Base-by-base conservation (phyloP, 139 green algal genomes). In the Astrephomene gubernaculifera region DNA sequence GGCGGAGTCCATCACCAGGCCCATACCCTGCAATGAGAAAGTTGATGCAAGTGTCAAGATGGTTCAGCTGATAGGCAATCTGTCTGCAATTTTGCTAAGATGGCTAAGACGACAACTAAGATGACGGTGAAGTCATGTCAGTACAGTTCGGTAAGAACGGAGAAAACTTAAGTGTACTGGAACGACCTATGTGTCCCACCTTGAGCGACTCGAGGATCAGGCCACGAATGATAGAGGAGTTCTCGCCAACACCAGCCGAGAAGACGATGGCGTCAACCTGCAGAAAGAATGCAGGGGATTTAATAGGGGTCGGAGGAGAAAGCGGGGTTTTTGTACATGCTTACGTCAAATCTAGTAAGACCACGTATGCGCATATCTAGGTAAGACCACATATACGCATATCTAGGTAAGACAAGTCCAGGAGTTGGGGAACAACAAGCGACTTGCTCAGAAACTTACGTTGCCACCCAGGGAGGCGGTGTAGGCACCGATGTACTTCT, bases 401-500 rank as follows among this genome's bases (percentile, higher is more conserved):
- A n/a, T n/a, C n/a, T n/a, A n/a, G n/a, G n/a, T n/a, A n/a, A n/a
- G n/a, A n/a, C n/a, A n/a, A n/a, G n/a, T n/a, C n/a, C n/a, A n/a
- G n/a, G n/a, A n/a, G n/a, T n/a, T n/a, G n/a, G n/a, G n/a, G n/a
- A n/a, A n/a, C n/a, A n/a, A n/a, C n/a, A n/a, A n/a, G n/a, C n/a
- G n/a, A n/a, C n/a, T n/a, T n/a, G n/a, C n/a, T n/a, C n/a, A n/a
- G n/a, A n/a, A n/a, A 49, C 6, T 3, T n/a, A 78, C 70, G 43
- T 78, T 29, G 6, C 70, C 70, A 24, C 39, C 70, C 39, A 78
- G 70, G 29, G 70, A 41, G 25, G 70, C 70, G 35, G 94, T 71
- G 84, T 98, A 99, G 1, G 92, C 89, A 1, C 96, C 96, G 12
- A 99, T 49, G 87, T 99, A 99, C 82, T 98, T 98, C 68, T 91